Percentiles rank a stretch among this genome's conserved stretches.
Conservation (phyloP, 208 protist genomes). For the Crithidia bombi region DNA sequence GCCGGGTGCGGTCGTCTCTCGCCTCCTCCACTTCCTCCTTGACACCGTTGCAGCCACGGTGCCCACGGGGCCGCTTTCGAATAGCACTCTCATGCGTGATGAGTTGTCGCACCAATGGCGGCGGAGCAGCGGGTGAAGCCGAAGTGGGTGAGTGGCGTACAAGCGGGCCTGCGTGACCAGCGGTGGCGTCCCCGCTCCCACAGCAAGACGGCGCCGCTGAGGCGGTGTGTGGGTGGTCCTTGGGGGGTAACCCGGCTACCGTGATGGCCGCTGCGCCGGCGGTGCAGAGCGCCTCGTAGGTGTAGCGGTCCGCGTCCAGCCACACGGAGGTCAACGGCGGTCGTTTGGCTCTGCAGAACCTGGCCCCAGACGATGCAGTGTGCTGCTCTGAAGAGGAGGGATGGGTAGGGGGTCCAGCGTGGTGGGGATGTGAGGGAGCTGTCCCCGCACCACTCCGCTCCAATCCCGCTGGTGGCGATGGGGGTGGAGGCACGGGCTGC, state of each 20-base stretch:
- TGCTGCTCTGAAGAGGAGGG: too few species aligned
- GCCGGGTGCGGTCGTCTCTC: neutral
- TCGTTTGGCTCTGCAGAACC: neutral
- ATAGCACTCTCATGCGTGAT: constrained; percentile 8
- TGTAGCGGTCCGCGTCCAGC: constrained; percentile 44
- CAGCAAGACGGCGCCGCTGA: neutral
- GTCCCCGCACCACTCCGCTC: too few species aligned
- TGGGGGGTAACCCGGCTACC: neutral
- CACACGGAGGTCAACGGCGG: constrained; percentile 21
- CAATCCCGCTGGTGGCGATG: too few species aligned
- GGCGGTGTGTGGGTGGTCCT: neutral
- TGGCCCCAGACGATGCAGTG: neutral
- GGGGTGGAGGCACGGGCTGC: too few species aligned
- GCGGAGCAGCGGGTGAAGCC: neutral
- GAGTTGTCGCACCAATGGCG: neutral
- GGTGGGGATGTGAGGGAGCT: too few species aligned
- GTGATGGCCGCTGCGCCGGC: constrained; percentile 32
- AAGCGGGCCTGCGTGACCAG: too few species aligned
- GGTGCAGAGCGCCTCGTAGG: constrained; percentile 57
- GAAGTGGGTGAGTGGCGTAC: neutral
- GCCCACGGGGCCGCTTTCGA: neutral
- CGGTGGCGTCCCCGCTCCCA: neutral
- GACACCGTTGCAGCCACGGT: neutral
- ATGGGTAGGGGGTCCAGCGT: too few species aligned
- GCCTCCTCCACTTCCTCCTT: neutral